Conservation (phyloP, 192 early-diverging fungal species). For the Diversispora epigaea region DNA sequence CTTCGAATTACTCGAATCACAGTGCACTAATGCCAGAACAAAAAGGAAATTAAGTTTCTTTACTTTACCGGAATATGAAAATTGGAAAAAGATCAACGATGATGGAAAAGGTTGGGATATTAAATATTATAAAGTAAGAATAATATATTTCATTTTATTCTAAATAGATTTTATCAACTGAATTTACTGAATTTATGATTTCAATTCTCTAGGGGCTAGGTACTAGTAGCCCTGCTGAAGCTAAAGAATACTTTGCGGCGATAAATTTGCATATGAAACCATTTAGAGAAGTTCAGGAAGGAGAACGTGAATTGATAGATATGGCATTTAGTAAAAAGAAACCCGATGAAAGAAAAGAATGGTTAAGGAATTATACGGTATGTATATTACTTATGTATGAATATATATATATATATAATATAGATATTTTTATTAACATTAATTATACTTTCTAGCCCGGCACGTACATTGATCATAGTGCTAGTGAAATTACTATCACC, state of each 20-base stretch:
- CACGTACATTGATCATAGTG: slow-evolving; percentile 84
- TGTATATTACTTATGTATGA: too few species aligned
- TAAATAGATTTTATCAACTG: not conserved
- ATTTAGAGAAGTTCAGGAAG: slow-evolving; percentile 56
- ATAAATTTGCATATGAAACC: slow-evolving; percentile 77
- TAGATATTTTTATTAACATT: too few species aligned
- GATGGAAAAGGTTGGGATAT: slow-evolving; percentile 78
- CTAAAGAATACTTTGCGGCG: slow-evolving; percentile 88
- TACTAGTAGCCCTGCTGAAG: slow-evolving; percentile 79
- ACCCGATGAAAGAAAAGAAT: slow-evolving; percentile 93
- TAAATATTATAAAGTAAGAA: slow-evolving; percentile 89
- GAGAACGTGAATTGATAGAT: slow-evolving; percentile 80
- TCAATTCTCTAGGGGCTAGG: slow-evolving; percentile 71
- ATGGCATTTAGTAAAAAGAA: slow-evolving; percentile 97
- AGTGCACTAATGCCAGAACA: not conserved
- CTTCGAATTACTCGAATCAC: not conserved
- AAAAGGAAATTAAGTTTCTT: slow-evolving; percentile 71
- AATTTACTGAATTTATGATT: not conserved
- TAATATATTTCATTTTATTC: not conserved
- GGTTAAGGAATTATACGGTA: slow-evolving; percentile 66
- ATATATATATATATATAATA: too few species aligned
- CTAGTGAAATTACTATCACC: slow-evolving; percentile 69
- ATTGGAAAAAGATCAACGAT: slow-evolving; percentile 70
- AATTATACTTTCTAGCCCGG: slow-evolving; percentile 59
- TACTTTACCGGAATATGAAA: slow-evolving; percentile 90